Evolutionary conservation across 1,284 basidiomycete genomes (phyloP).

Genomic region (Malassezia psittaci): DNA sequence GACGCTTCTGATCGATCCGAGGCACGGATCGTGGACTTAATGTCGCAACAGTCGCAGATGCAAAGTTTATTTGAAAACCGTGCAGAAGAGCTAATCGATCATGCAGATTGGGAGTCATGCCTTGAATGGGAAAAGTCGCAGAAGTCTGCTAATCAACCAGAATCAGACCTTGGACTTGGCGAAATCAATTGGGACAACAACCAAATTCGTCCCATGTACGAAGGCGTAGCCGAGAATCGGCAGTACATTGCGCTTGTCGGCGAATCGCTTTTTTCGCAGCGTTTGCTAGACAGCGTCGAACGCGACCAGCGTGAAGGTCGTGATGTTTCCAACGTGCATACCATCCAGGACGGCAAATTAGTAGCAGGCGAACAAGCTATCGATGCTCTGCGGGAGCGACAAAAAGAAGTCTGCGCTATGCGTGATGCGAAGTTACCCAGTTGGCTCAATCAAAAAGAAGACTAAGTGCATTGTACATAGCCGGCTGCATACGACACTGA

Average conservation of each 20-base stretch:
- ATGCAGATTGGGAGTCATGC: slow-evolving; percentile 12
- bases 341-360: slow-evolving; percentile 2
- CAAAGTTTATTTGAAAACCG: slow-evolving; percentile 13
- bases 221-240: slow-evolving; percentile 8
- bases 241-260: slow-evolving; percentile 9
- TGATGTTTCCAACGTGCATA: slow-evolving; percentile 6
- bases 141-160: not conserved
- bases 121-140: slow-evolving; percentile 8
- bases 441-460: slow-evolving; percentile 2
- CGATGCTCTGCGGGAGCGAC: slow-evolving; percentile 5
- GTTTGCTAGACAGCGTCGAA: slow-evolving; percentile 8
- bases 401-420: not conserved
- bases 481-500: slow-evolving; percentile 94
- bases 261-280: slow-evolving; percentile 8
- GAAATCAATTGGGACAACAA: slow-evolving; percentile 3
- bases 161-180: slow-evolving; percentile 7
- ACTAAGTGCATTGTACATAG: slow-evolving; percentile 51
- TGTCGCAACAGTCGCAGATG: slow-evolving; percentile 17
- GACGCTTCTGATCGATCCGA: slow-evolving; percentile 1
- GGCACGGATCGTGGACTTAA: slow-evolving; percentile 14
- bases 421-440: slow-evolving; percentile 2
- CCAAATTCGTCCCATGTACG: slow-evolving; percentile 4
- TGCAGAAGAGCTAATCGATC: slow-evolving; percentile 4
- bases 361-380: slow-evolving; percentile 10
- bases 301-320: not conserved